phyloP scores from a whole-genome alignment of 768 basidiomycete species.

The Dendrothele bispora region DNA sequence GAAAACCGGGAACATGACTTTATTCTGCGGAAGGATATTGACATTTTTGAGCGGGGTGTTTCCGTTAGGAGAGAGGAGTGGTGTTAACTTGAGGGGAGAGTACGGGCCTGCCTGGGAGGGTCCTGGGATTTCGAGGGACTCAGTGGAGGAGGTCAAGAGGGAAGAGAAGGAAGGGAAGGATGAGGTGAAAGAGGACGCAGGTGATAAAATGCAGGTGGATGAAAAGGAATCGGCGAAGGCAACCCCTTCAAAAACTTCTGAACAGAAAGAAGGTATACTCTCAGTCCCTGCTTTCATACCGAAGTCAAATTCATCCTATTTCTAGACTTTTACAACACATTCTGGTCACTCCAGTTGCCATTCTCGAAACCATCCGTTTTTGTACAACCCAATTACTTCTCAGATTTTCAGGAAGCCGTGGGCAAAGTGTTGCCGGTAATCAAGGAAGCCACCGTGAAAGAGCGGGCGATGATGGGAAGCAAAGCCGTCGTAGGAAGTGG shows the following conservation, averaged over 20 bases:
- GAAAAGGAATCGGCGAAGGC: constrained; percentile 39
- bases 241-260: constrained; percentile 25
- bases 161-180: constrained; percentile 29
- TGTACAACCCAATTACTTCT: constrained; percentile 51
- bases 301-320: constrained; percentile 1
- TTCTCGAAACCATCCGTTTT: constrained; percentile 84
- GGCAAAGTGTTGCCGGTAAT: constrained; percentile 76
- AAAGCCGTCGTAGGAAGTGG: constrained; percentile 39
- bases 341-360: constrained; percentile 86
- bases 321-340: constrained; percentile 79
- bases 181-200: constrained; percentile 28
- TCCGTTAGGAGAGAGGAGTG: constrained; percentile 85
- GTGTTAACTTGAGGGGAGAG: constrained; percentile 89
- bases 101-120: constrained; percentile 80
- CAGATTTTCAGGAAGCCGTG: constrained; percentile 68
- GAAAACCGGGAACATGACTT: constrained; percentile 80
- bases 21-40: constrained; percentile 88
- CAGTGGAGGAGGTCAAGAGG: constrained; percentile 31
- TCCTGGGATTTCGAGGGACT: constrained; percentile 39
- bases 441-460: constrained; percentile 84
- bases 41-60: constrained; percentile 86
- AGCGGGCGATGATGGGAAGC: constrained; percentile 85
- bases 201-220: constrained; percentile 67
- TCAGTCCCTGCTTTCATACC: background rate
- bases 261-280: constrained; percentile 64